Base-by-base conservation (phyloP, 2,329 filamentous ascomycete genomes). In the Alternaria metachromatica region DNA sequence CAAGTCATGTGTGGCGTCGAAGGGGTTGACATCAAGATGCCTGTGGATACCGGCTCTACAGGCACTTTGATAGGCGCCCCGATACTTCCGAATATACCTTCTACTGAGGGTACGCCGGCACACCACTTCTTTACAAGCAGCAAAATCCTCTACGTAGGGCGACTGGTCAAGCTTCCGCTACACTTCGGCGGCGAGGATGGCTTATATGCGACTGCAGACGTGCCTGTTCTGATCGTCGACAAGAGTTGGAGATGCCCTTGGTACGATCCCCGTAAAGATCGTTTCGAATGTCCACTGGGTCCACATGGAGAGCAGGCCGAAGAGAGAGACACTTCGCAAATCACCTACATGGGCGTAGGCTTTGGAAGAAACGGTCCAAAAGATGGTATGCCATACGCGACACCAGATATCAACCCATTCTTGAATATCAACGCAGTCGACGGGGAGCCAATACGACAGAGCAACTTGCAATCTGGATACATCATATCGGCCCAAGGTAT, bases 331-430 rank as follows among this genome's bases (percentile, higher is more conserved):
- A 75, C 72, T 21, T 71, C 68, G 6, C 60, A 65, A 13, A 80
- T 80, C 30, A 78, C 70, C 18, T 80, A 79, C 59, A 80, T 80
- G 77, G 77, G 77, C 9, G 70, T 80, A 45, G 77, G 77, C 2
- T 80, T 80, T 30, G 76, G 76, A 7, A 68, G 77, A 41, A 80
- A 80, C 49, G 61, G 60, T 26, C 64, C 67, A 8, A 72, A 62
- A 15, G 73, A 76, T 23, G 73, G 72, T 8, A 75, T 77, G 72
- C 72, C 72, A 6, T 72, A 70, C 57, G 76, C 70, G 37, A 60
- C 70, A 20, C 76, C 77, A 5, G 64, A 62, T 18, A 68, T 72
- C 43, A 80, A 81, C 55, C 75, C 79, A 2, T 80, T 80, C 41
- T 50, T 80, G 55, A 81, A 81, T 45, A 64, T 80, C 48, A 58